Conservation (phyloP, 1,284 basidiomycete genomes). For the Cryptococcus neoformans region DNA sequence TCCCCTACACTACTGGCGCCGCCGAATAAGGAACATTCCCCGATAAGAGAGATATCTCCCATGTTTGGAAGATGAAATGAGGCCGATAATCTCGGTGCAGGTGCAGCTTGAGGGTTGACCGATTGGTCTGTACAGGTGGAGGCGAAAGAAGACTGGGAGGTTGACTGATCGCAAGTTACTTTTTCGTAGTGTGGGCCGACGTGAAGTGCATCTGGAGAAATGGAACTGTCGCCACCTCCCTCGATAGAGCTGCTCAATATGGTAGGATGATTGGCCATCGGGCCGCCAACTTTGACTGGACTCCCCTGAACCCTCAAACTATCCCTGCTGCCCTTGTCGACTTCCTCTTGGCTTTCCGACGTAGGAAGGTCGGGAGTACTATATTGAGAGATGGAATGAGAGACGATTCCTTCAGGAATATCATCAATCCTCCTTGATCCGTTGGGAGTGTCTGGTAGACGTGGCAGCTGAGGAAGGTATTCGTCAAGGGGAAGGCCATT, state of each 20-base stretch:
- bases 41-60: constrained; percentile 10
- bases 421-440: constrained; percentile 5
- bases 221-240: background rate
- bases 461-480: constrained; percentile 17
- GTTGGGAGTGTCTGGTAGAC: constrained; percentile 22
- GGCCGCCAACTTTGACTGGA: background rate
- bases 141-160: background rate
- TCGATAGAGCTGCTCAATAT: background rate
- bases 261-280: background rate
- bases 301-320: background rate
- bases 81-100: constrained; percentile 7
- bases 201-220: background rate
- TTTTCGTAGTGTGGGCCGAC: background rate
- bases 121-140: background rate
- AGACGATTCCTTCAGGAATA: constrained; percentile 3
- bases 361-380: background rate
- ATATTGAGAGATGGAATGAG: background rate
- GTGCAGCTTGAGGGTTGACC: background rate
- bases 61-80: constrained; percentile 12
- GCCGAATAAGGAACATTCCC: constrained; percentile 12
- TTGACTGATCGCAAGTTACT: background rate
- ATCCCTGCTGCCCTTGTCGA: background rate
- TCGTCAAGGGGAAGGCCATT: constrained; percentile 14
- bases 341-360: background rate
- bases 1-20: constrained; percentile 9